Conservation (phyloP, 106 monocot genomes). For the Gastrodia elata region DNA sequence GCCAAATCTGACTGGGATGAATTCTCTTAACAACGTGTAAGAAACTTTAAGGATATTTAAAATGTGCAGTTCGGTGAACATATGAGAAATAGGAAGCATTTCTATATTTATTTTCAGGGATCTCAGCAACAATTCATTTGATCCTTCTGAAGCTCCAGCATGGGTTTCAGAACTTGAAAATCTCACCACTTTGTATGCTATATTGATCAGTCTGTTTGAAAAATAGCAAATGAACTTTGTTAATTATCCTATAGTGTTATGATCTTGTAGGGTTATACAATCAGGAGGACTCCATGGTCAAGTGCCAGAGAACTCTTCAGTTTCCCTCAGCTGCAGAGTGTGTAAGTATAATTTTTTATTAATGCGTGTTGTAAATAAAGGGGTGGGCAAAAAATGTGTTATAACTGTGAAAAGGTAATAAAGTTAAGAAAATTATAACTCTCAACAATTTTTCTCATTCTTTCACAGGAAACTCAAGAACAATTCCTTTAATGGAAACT, state of each 20-base stretch:
- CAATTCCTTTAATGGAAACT: slow-evolving; percentile 21
- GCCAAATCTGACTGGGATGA: slow-evolving; percentile 37
- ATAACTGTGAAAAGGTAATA: not conserved
- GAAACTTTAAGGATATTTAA: not conserved
- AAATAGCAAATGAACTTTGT: not conserved
- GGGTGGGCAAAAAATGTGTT: not conserved
- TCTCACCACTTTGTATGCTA: slow-evolving; percentile 38
- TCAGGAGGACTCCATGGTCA: slow-evolving; percentile 13
- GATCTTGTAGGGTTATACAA: slow-evolving; percentile 17
- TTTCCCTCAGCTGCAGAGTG: slow-evolving; percentile 22
- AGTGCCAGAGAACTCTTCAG: slow-evolving; percentile 24
- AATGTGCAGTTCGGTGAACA: slow-evolving; percentile 4
- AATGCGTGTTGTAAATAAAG: not conserved
- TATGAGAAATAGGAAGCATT: not conserved
- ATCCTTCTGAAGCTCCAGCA: slow-evolving; percentile 33
- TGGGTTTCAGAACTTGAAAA: slow-evolving; percentile 31
- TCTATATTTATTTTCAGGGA: slow-evolving; percentile 17
- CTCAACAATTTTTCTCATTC: not conserved
- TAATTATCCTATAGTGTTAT: not conserved
- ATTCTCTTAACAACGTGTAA: slow-evolving; percentile 23
- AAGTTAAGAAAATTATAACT: not conserved
- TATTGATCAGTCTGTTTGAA: slow-evolving; percentile 10
- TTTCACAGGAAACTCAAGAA: slow-evolving; percentile 20
- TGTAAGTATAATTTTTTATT: slow-evolving; percentile 13
- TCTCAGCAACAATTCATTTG: slow-evolving; percentile 29